phyloP scores from a whole-genome alignment of 257 asterid genomes.

The Leptodermis oblonga region DNA sequence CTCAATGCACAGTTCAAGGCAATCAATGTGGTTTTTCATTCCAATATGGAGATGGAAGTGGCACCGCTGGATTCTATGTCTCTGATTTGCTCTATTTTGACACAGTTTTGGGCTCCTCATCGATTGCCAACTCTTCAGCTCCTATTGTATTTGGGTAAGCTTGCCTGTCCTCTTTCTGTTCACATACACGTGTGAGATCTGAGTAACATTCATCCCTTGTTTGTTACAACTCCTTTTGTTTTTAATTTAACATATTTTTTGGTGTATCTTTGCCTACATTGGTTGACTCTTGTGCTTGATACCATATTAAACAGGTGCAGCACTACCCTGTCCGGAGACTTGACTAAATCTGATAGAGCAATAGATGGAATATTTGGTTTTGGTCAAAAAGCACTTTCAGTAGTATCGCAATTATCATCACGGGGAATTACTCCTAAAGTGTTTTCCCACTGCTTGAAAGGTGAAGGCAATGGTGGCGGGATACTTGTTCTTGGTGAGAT shows the following conservation, averaged over 20 bases:
- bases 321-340: constrained; percentile 68
- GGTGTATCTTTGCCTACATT: constrained; percentile 3
- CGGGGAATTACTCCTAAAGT: constrained; percentile 73
- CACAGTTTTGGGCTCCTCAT: constrained; percentile 61
- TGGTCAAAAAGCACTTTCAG: constrained; percentile 76
- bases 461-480: constrained; percentile 89
- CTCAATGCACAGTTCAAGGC: constrained; percentile 57
- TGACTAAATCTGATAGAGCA: constrained; percentile 79
- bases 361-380: constrained; percentile 91
- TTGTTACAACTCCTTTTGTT: neutral
- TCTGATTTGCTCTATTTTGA: constrained; percentile 71
- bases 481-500: constrained; percentile 91
- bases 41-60: constrained; percentile 92
- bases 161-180: neutral
- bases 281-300: constrained; percentile 13
- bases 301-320: constrained; percentile 65
- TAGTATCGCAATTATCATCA: constrained; percentile 75
- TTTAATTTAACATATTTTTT: neutral
- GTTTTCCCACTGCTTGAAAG: constrained; percentile 88
- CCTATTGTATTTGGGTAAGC: constrained; percentile 89
- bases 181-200: too few relatives aligned
- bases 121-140: constrained; percentile 75
- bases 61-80: constrained; percentile 75
- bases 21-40: constrained; percentile 74
- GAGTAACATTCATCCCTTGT: neutral